Evolutionary conservation across 225 moss, liverwort and hornwort genomes (phyloP).

Genomic region (Bryum argenteum): DNA sequence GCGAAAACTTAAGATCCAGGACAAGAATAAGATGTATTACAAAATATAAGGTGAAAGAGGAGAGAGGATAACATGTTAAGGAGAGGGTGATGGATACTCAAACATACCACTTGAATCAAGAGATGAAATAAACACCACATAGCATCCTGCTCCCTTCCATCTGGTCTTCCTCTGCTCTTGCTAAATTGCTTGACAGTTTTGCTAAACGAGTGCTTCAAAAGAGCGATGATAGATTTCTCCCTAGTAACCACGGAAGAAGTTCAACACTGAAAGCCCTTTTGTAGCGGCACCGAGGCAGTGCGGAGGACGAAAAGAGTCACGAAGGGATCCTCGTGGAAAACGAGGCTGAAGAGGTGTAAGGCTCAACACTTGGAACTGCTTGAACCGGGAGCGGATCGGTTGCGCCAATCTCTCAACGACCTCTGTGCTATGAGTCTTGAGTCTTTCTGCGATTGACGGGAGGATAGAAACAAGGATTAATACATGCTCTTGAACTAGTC

Average conservation of each 20-base stretch:
- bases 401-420: constrained; percentile 66
- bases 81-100: too few species aligned
- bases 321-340: constrained; percentile 68
- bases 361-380: constrained; percentile 52
- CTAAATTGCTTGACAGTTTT: constrained; percentile 44
- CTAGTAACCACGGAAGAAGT: constrained; percentile 44
- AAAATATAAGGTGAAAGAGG: too few species aligned
- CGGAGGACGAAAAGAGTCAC: constrained; percentile 39
- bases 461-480: constrained; percentile 61
- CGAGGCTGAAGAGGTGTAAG: constrained; percentile 50
- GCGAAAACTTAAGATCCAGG: too few species aligned
- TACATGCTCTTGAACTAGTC: too few species aligned
- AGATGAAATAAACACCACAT: too few species aligned
- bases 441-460: constrained; percentile 47
- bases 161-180: constrained; percentile 40
- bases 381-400: constrained; percentile 56
- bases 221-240: constrained; percentile 34
- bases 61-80: too few species aligned
- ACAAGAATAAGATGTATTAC: too few species aligned
- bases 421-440: constrained; percentile 41
- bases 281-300: constrained; percentile 57
- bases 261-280: constrained; percentile 67
- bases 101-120: too few species aligned
- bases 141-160: constrained; percentile 33
- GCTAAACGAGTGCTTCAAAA: constrained; percentile 62